phyloP scores from a whole-genome alignment of 108 stramenopile genomes.

The Stephanodiscus minutulus region DNA sequence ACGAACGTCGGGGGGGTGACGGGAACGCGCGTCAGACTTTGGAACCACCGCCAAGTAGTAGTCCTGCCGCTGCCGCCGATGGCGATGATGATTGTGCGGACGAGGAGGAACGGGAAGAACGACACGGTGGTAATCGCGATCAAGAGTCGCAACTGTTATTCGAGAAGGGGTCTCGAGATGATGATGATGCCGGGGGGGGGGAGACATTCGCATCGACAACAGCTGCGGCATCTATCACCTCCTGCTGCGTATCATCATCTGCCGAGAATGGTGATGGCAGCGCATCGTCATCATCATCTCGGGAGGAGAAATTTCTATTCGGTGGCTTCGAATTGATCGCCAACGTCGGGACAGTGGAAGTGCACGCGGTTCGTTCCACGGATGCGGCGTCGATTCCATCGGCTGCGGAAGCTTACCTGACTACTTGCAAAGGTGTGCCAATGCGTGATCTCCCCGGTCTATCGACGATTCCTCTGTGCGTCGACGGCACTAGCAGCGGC shows the following conservation, averaged over 20 bases:
- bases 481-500: slow-evolving; percentile 7
- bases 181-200: too few relatives aligned
- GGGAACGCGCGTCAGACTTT: background rate
- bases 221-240: slow-evolving; percentile 18
- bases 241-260: background rate
- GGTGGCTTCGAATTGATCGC: slow-evolving; percentile 47
- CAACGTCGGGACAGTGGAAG: slow-evolving; percentile 30
- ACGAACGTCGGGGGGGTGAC: background rate
- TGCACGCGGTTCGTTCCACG: slow-evolving; percentile 18
- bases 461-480: background rate
- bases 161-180: background rate
- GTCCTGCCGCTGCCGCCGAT: background rate
- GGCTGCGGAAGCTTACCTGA: slow-evolving; percentile 25
- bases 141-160: background rate
- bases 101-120: background rate
- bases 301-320: slow-evolving; percentile 27
- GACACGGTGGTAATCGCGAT: too few relatives aligned
- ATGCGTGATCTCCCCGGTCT: slow-evolving; percentile 27
- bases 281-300: too few relatives aligned
- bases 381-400: slow-evolving; percentile 9
- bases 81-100: too few relatives aligned
- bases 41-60: too few relatives aligned
- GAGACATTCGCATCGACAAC: background rate
- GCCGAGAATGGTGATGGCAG: background rate
- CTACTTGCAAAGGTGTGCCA: slow-evolving; percentile 48